Evolutionary conservation across 306 rosid species (phyloP), one percentile per base, ranked within the genome.

Genomic region (Psophocarpus tetragonolobus): DNA sequence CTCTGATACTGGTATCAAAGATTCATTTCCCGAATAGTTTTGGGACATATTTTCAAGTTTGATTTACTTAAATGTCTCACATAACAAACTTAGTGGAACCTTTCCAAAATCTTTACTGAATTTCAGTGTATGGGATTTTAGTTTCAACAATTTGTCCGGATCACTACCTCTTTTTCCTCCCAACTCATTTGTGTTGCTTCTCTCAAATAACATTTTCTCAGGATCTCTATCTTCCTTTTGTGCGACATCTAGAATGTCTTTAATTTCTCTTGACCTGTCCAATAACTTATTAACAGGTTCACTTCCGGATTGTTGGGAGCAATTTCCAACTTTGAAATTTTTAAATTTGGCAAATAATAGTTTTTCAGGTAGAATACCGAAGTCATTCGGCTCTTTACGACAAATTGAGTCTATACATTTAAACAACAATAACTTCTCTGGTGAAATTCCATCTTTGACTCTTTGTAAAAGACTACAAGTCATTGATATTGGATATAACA

Each of bases 151-250:
- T 58, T 27, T 58, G 38, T 27, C 38, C 14, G 38, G 36, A 5
- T 20, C 11, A 26, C 4, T 58, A 10, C 36, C 11, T 58, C 10
- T 4, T 27, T 58, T 58, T 13, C 65, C 18, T 54, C 76, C 78
- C 45, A 8, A 3, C 13, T 0, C n/a, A 26, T 0, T 0, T 0
- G 0, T 0, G 0, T 14, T 86, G 3, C 13, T 54, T 32, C 82
- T 86, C 50, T 77, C 85, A 0, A 56, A 83, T 8, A 81, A 70
- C 30, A 47, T 0, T 11, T 26, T 86, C 11, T 30, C 62, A 0
- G 74, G 79, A 0, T 35, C 65, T 0, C 0, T 47, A 3, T 30
- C 72, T 36, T 79, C 71, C 24, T 36, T 80, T 8, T 80, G 85
- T 51, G 18, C 8, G 3, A 39, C 20, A 0, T 10, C 3, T 2